A percentile compares a stretch with the other conserved stretches of the same genome.
Evolutionary conservation across 2,329 filamentous ascomycete genomes (phyloP).

Genomic region (Aspergillus eucalypticola): DNA sequence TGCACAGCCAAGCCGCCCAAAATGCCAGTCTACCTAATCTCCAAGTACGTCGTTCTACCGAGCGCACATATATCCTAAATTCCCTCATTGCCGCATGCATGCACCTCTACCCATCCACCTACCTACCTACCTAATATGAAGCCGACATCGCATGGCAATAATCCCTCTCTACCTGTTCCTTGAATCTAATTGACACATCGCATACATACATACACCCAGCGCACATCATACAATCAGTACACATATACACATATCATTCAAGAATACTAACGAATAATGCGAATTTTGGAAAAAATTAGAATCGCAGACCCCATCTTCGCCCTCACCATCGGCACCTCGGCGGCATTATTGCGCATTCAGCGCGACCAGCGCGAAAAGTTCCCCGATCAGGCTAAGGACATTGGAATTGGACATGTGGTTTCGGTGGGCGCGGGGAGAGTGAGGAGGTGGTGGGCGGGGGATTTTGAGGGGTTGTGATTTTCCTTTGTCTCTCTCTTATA

Average conservation of each 20-base stretch:
- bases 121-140: neutral
- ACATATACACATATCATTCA: too few relatives aligned
- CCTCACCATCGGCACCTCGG: constrained; percentile 50
- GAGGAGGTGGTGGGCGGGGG: constrained; percentile 44
- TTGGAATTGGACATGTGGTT: constrained; percentile 32
- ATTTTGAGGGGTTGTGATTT: constrained; percentile 34
- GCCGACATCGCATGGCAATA: neutral
- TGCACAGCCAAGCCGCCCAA: neutral
- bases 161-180: too few relatives aligned
- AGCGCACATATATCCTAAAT: neutral
- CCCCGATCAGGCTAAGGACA: constrained; percentile 38
- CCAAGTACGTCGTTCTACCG: constrained; percentile 35
- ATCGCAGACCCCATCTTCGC: constrained; percentile 58
- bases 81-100: neutral
- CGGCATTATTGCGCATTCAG: constrained; percentile 55
- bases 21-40: constrained; percentile 42
- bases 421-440: constrained; percentile 34
- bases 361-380: constrained; percentile 55
- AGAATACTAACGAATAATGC: neutral
- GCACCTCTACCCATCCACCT: constrained; percentile 10
- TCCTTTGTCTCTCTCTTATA: too few relatives aligned
- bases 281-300: constrained; percentile 29
- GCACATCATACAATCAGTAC: too few relatives aligned
- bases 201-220: neutral
- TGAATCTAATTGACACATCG: too few relatives aligned